Percentiles rank a stretch among this genome's conserved stretches.
Conservation (phyloP, 164 flowering plant species). For the Liriodendron chinense region DNA sequence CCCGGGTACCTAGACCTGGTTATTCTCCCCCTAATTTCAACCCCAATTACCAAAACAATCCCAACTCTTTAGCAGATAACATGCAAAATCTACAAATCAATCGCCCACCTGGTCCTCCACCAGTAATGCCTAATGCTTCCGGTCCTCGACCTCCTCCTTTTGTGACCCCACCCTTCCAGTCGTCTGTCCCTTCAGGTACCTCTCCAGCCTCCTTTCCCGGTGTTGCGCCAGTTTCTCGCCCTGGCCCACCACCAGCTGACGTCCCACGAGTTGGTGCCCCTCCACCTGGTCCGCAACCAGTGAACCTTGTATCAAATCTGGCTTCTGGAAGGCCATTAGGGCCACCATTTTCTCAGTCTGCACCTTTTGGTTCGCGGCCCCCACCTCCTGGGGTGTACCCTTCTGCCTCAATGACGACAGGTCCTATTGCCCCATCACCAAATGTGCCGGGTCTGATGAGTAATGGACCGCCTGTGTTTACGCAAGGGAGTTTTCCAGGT, state of each 20-base stretch:
- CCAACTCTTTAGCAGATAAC: conserved; percentile 46
- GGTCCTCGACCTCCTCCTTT: conserved; percentile 52
- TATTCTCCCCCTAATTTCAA: conserved; percentile 52
- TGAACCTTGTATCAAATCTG: conserved; percentile 33
- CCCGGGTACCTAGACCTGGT: conserved; percentile 66
- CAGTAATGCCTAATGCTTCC: conserved; percentile 34
- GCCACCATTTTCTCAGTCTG: conserved; percentile 42
- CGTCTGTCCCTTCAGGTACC: conserved; percentile 13
- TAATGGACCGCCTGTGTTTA: conserved; percentile 62
- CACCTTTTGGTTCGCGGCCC: conserved; percentile 48
- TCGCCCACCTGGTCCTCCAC: conserved; percentile 30
- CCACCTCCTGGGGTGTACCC: conserved; percentile 30
- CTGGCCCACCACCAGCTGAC: conserved; percentile 33
- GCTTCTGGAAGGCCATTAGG: conserved; percentile 46
- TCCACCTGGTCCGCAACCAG: conserved; percentile 34
- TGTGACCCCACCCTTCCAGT: conserved; percentile 30
- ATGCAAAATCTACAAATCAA: conserved; percentile 63
- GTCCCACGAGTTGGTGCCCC: conserved; percentile 31
- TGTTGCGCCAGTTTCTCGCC: conserved; percentile 24
- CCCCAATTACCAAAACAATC: conserved; percentile 40
- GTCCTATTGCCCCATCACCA: conserved; percentile 35
- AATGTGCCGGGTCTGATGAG: conserved; percentile 27
- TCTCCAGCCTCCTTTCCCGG: conserved; percentile 25
- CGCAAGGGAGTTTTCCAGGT: conserved; percentile 28
- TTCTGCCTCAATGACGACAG: conserved; percentile 28